Base-by-base conservation (phyloP, 2,329 filamentous ascomycete genomes). In the Dactylellina haptotyla region DNA sequence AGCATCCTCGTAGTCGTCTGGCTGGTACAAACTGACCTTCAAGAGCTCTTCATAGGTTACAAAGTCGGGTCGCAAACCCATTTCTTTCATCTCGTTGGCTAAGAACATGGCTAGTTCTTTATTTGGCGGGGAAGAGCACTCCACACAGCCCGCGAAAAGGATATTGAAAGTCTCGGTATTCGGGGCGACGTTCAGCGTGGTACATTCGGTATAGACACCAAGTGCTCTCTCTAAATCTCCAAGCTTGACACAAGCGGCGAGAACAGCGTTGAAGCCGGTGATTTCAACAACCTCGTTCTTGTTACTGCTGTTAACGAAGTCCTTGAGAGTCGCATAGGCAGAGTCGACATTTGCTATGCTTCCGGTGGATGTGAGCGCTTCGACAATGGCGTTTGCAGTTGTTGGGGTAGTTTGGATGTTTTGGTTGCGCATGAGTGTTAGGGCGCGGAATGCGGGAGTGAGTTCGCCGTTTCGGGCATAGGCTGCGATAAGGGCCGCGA, bases 401-500 rank as follows among this genome's bases (percentile, higher is more conserved):
- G 83, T 85, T 2, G 84, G 79, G 32, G 87, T 85, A 2, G 87
- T 84, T 39, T 84, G 79, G 3, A 89, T 79, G 3, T 88, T 87
- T 16, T 88, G 86, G 70, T 86, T 84, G 20, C 86, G 82, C 89
- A 96, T 95, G 79, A 92, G 88, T 76, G 87, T 87, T 14, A 97
- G 83, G 0, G 90, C 84, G 41, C 87, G 85, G 34, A 97, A 84
- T 0, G 90, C 90, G 25, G 87, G 87, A 23, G 82, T 81, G 5
- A 94, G 78, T 75, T 95, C 87, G n/a, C 56, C 57, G 2, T 83
- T 82, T 14, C 80, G 80, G 9, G 87, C 83, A 78, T 96, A 92
- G 2, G 90, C 86, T 66, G 91, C 88, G 4, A 93, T 83, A 26
- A 97, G 84, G 26, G 89, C 85, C 80, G 96, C 92, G 80, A 95